These are phyloP conservation scores for Fraxinus baroniana DNA, from an alignment of 305 asterid species.

Conservation along the genomic window DNA sequence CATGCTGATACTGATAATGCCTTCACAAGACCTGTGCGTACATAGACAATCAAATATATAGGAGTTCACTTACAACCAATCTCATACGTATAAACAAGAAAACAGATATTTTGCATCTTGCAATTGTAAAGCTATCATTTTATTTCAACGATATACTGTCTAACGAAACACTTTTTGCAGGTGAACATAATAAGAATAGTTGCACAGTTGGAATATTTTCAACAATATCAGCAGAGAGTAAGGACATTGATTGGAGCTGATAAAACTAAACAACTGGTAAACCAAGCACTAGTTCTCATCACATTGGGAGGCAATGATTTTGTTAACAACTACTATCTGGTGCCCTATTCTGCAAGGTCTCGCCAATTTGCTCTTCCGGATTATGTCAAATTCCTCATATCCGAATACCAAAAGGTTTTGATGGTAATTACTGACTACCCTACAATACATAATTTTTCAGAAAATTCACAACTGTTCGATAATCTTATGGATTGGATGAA, in stretches of 20 bases:
- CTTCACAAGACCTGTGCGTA: not conserved
- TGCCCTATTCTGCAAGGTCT: conserved; percentile 66
- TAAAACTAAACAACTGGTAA: conserved; percentile 41
- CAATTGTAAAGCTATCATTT: not conserved
- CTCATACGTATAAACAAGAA: not conserved
- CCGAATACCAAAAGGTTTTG: conserved; percentile 59
- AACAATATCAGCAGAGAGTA: conserved; percentile 53
- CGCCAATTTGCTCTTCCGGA: conserved; percentile 56
- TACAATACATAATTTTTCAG: not conserved
- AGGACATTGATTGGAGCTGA: conserved; percentile 43
- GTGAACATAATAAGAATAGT: conserved; percentile 55
- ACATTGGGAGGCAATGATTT: conserved; percentile 84
- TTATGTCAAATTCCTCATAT: conserved; percentile 55
- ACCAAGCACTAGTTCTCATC: conserved; percentile 55
- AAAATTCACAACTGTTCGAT: not conserved
- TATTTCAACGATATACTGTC: not conserved
- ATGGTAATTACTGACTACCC: conserved; percentile 32
- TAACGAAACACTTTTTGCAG: conserved; percentile 28
- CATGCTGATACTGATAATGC: not conserved
- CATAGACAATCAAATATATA: not conserved
- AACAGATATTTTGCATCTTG: not conserved
- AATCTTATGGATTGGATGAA: not conserved
- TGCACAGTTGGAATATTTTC: conserved; percentile 53
- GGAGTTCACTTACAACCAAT: not conserved
- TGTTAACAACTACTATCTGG: conserved; percentile 67